Conservation (phyloP, 169 alveolate species). For the Cryptosporidium sp. region DNA sequence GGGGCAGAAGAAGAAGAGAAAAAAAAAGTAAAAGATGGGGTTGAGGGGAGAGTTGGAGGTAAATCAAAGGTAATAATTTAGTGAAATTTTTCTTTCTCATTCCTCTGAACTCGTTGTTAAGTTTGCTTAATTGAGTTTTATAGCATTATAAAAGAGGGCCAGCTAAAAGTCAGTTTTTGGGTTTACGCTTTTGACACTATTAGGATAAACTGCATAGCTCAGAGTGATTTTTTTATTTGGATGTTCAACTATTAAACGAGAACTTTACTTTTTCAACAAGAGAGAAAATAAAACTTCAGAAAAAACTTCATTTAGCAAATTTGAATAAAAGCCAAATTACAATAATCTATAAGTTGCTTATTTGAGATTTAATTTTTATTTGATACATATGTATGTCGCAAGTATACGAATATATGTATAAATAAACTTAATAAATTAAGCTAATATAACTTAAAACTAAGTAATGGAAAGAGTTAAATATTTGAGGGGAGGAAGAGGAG, state of each 20-base stretch:
- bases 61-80: not conserved
- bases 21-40: not conserved
- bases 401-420: not conserved
- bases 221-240: not conserved
- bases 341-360: not conserved
- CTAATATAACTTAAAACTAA: not conserved
- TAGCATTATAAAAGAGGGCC: not conserved
- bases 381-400: not conserved
- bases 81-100: not conserved
- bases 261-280: not conserved
- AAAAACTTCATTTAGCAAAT: not conserved
- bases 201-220: not conserved
- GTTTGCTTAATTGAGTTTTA: not conserved
- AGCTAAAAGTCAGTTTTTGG: not conserved
- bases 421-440: not conserved
- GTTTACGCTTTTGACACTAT: not conserved
- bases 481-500: conserved; percentile 9
- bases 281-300: not conserved
- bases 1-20: not conserved
- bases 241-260: not conserved
- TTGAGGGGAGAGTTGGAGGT: not conserved
- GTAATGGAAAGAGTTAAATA: conserved; percentile 4
- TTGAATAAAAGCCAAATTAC: not conserved
- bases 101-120: not conserved
- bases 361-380: not conserved